Conservation (phyloP, 2,329 filamentous ascomycete genomes). For the Xylaria digitata region DNA sequence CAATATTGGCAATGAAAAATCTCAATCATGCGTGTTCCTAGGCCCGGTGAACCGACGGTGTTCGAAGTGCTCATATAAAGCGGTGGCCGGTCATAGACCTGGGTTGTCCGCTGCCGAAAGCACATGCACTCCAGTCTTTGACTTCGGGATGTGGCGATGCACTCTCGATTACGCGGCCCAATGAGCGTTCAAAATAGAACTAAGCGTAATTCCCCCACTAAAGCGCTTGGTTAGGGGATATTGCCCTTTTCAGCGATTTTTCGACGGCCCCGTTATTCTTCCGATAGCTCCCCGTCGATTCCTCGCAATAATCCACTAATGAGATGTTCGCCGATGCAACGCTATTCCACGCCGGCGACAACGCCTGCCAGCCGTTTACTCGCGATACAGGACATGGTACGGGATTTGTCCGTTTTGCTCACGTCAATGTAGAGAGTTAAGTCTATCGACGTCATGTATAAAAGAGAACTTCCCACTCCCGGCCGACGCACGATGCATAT, state of each 20-base stretch:
- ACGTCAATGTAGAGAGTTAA: slow-evolving; percentile 1
- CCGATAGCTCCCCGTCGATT: neutral
- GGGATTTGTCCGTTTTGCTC: neutral
- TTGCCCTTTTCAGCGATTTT: slow-evolving; percentile 25
- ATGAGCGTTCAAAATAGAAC: slow-evolving; percentile 6
- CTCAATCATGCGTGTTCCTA: slow-evolving; percentile 10
- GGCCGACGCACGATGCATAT: neutral
- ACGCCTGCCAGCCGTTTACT: neutral
- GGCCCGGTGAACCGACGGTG: neutral
- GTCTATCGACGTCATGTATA: slow-evolving; percentile 15
- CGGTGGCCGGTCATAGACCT: neutral
- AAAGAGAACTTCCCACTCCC: neutral
- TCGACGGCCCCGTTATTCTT: slow-evolving; percentile 10
- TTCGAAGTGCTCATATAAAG: neutral
- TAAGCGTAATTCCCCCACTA: neutral
- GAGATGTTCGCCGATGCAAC: slow-evolving; percentile 8
- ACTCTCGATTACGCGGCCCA: slow-evolving; percentile 22
- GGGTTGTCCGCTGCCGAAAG: neutral
- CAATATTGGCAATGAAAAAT: slow-evolving; percentile 25
- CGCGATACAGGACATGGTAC: neutral
- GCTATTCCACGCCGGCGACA: neutral
- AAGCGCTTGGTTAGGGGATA: slow-evolving; percentile 4
- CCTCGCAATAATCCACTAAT: slow-evolving; percentile 32
- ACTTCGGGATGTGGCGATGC: neutral
- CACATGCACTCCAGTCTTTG: neutral